Conservation (phyloP, 345 rosid species). For the Ceriops tagal region DNA sequence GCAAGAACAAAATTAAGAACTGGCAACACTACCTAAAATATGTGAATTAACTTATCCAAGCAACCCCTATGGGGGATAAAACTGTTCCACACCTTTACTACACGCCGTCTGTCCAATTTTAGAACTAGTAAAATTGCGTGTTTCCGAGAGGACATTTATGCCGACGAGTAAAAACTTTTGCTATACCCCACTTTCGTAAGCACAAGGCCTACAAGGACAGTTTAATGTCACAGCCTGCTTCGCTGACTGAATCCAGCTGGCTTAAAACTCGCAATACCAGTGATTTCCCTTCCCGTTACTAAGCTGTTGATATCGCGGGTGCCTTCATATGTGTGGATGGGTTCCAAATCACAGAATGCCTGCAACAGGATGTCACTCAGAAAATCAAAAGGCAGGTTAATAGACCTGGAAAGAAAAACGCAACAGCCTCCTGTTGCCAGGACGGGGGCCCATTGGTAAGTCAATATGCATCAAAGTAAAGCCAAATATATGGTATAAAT, state of each 20-base stretch:
- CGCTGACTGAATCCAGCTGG: conserved; percentile 39
- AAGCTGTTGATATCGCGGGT: conserved; percentile 87
- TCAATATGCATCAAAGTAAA: too few species aligned
- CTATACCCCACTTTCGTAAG: too few species aligned
- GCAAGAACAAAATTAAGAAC: too few species aligned
- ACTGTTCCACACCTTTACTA: too few species aligned
- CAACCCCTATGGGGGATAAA: too few species aligned
- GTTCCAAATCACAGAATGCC: conserved; percentile 99
- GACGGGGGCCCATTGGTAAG: neutral
- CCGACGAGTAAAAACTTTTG: too few species aligned
- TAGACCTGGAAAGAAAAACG: neutral
- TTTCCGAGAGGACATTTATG: too few species aligned
- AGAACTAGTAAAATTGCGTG: too few species aligned
- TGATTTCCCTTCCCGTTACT: conserved; percentile 87
- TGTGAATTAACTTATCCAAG: too few species aligned
- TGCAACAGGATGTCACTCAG: conserved; percentile 27
- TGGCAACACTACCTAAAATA: too few species aligned
- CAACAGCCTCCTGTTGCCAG: neutral
- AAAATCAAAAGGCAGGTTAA: neutral
- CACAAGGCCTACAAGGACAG: neutral
- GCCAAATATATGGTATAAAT: too few species aligned
- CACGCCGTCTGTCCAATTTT: too few species aligned
- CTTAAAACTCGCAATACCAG: conserved; percentile 85
- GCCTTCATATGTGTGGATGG: conserved; percentile 92
- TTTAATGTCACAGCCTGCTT: conserved; percentile 60